Conservation (phyloP, 345 rosid species). For the Ceriops decandra region DNA sequence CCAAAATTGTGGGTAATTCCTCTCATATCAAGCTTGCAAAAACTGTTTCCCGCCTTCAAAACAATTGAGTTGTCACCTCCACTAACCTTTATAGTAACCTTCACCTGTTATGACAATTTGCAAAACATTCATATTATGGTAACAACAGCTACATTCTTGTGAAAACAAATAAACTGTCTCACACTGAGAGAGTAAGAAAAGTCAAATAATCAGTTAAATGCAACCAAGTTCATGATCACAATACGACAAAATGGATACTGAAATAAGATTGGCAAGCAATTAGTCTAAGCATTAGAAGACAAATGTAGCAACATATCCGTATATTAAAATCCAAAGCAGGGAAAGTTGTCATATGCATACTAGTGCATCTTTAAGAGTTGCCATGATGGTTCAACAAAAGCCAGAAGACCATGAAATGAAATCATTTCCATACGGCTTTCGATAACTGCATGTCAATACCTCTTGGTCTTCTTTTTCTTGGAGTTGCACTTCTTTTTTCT, state of each 20-base stretch:
- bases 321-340: not conserved
- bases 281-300: too few species aligned
- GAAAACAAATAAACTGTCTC: slow-evolving; percentile 3
- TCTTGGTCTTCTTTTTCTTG: slow-evolving; percentile 39
- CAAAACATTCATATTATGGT: not conserved
- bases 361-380: not conserved
- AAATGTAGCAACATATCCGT: not conserved
- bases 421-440: slow-evolving; percentile 5
- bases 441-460: slow-evolving; percentile 32
- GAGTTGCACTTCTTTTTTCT: slow-evolving; percentile 46
- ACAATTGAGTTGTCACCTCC: slow-evolving; percentile 37
- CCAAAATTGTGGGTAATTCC: slow-evolving; percentile 38
- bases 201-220: not conserved
- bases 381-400: not conserved
- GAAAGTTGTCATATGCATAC: not conserved
- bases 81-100: slow-evolving; percentile 38
- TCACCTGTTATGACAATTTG: slow-evolving; percentile 38
- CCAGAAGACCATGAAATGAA: not conserved
- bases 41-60: slow-evolving; percentile 43
- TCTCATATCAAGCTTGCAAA: slow-evolving; percentile 59
- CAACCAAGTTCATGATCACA: not conserved
- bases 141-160: not conserved
- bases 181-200: not conserved
- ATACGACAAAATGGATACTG: too few species aligned
- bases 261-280: too few species aligned